Conservation (phyloP, 345 rosid genomes). For the Pistacia integerrima region DNA sequence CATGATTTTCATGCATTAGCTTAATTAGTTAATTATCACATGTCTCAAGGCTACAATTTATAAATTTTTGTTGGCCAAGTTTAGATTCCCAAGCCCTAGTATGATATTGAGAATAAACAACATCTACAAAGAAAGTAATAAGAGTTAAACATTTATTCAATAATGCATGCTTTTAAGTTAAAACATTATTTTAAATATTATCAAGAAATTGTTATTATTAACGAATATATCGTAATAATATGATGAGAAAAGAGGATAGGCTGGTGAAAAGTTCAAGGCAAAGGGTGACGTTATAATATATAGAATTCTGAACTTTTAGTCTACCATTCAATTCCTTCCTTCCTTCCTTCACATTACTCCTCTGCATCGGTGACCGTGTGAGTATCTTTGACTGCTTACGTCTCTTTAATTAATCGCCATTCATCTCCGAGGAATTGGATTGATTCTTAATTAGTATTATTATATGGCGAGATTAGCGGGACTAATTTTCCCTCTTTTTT, state of each 20-base stretch:
- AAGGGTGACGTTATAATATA: slow-evolving; percentile 11
- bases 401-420: not conserved
- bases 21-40: not conserved
- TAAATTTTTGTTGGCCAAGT: no score
- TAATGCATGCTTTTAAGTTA: no score
- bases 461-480: slow-evolving; percentile 16
- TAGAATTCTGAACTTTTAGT: slow-evolving; percentile 35
- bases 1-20: not conserved
- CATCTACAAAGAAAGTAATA: no score
- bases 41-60: slow-evolving; percentile 6
- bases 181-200: no score
- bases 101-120: no score
- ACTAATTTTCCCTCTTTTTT: not conserved
- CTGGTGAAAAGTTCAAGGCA: not conserved
- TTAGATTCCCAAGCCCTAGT: not conserved
- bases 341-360: not conserved
- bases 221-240: no score
- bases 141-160: no score
- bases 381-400: slow-evolving; percentile 35
- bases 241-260: no score
- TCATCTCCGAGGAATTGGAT: not conserved
- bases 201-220: no score
- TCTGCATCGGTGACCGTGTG: slow-evolving; percentile 16
- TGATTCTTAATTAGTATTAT: no score
- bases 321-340: slow-evolving; percentile 4